These are phyloP conservation scores for Cercophora sp. DNA, from an alignment of 495 filamentous ascomycete species.

Conservation along the genomic window DNA sequence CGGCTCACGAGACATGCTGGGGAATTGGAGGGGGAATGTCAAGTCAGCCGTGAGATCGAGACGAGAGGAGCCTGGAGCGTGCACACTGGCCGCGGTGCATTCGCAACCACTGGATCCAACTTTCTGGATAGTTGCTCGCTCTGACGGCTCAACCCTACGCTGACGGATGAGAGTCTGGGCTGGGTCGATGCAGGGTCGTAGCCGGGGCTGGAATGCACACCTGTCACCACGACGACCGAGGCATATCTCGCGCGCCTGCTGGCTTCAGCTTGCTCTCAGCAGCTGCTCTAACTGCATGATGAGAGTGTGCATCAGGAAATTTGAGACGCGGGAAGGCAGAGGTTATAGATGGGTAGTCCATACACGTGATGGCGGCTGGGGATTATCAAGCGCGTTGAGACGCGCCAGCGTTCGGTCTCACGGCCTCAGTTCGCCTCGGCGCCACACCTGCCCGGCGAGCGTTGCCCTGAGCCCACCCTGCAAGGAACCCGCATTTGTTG, in stretches of 20 bases:
- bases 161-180: not conserved
- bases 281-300: no score
- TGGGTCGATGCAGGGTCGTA: not conserved
- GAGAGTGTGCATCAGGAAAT: not conserved
- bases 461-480: constrained; percentile 4
- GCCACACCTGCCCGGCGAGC: no score
- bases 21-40: constrained; percentile 8
- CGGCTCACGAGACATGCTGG: constrained; percentile 8
- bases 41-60: no score
- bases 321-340: constrained; percentile 8
- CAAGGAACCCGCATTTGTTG: not conserved
- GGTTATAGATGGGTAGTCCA: not conserved
- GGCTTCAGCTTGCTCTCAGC: no score
- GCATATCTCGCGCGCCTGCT: not conserved
- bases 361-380: not conserved
- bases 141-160: constrained; percentile 3
- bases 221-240: constrained; percentile 11
- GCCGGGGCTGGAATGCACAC: constrained; percentile 1
- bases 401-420: no score
- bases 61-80: no score
- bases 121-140: not conserved
- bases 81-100: no score
- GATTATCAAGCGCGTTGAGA: no score
- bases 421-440: no score
- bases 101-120: not conserved